Conservation (phyloP, 2,329 filamentous ascomycete species). For the Zalaria sp. region DNA sequence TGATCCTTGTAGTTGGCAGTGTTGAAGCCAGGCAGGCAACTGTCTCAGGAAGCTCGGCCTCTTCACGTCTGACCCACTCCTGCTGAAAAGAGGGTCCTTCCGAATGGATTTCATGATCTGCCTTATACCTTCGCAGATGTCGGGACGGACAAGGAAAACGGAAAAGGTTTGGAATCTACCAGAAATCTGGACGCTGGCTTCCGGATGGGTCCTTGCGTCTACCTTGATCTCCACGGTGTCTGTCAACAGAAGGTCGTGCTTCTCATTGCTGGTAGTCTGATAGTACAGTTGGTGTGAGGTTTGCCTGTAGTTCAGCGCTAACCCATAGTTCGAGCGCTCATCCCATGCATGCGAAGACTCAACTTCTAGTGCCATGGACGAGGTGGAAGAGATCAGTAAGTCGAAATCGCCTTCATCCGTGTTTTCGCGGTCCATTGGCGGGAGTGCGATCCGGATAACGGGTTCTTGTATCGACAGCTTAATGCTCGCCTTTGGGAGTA, state of each 20-base stretch:
- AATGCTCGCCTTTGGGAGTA: slow-evolving; percentile 84
- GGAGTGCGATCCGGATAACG: slow-evolving; percentile 77
- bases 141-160: slow-evolving; percentile 76
- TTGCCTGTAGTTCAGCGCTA: slow-evolving; percentile 68
- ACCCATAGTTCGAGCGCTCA: slow-evolving; percentile 72
- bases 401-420: slow-evolving; percentile 71
- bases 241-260: slow-evolving; percentile 76
- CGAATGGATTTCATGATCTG: slow-evolving; percentile 81
- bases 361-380: slow-evolving; percentile 80
- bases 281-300: slow-evolving; percentile 88
- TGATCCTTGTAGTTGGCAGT: slow-evolving; percentile 71
- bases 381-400: slow-evolving; percentile 86
- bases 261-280: slow-evolving; percentile 67
- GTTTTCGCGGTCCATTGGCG: slow-evolving; percentile 49
- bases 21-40: slow-evolving; percentile 70
- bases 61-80: slow-evolving; percentile 11
- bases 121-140: slow-evolving; percentile 82
- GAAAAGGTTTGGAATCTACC: slow-evolving; percentile 78
- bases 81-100: slow-evolving; percentile 32
- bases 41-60: slow-evolving; percentile 60
- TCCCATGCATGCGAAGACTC: slow-evolving; percentile 89
- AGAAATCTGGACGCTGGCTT: slow-evolving; percentile 67
- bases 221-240: slow-evolving; percentile 80
- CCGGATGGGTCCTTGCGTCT: slow-evolving; percentile 70
- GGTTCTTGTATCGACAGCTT: slow-evolving; percentile 96